A percentile compares a stretch with the other conserved stretches of the same genome.
Conservation (phyloP, 1,284 basidiomycete species). For the Moniliella sp. region DNA sequence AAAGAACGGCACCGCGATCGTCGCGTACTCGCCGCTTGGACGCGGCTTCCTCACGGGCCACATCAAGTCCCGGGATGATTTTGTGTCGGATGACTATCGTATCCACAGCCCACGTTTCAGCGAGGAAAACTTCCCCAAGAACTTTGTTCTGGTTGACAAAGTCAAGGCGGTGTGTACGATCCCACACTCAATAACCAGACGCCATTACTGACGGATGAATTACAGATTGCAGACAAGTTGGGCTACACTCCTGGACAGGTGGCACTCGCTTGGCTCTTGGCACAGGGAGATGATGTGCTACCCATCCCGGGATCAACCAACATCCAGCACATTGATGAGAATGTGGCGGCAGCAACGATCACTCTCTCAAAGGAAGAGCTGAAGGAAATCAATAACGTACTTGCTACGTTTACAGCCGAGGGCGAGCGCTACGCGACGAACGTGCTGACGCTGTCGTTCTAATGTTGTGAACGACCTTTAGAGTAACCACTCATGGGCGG, state of each 20-base stretch:
- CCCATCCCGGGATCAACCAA: constrained; percentile 6
- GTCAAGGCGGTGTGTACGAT: too few species aligned
- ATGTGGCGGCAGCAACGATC: constrained; percentile 8
- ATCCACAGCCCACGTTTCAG: constrained; percentile 13
- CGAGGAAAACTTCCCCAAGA: constrained; percentile 15
- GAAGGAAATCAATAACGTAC: constrained; percentile 10
- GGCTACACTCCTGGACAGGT: constrained; percentile 12
- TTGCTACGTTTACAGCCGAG: constrained; percentile 15
- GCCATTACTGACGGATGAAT: too few species aligned
- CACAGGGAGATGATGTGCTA: constrained; percentile 4
- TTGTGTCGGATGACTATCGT: constrained; percentile 11
- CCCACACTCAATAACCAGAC: too few species aligned
- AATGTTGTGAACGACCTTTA: too few species aligned
- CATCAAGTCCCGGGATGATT: constrained; percentile 8
- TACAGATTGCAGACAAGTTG: constrained; percentile 16
- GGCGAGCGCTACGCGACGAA: constrained; percentile 7
- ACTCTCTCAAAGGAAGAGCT: constrained; percentile 6
- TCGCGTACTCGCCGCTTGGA: constrained; percentile 14
- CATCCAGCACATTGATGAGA: constrained; percentile 9
- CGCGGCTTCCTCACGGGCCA: constrained; percentile 13
- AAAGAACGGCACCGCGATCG: constrained; percentile 8
- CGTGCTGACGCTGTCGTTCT: constrained; percentile 3
- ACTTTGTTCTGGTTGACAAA: constrained; percentile 11
- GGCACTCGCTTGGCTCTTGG: constrained; percentile 7
- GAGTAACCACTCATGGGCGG: too few species aligned